Evolutionary conservation across 2,329 filamentous ascomycete genomes (phyloP), one percentile per base, ranked within the genome.

Genomic region (Bipolaris cookei): DNA sequence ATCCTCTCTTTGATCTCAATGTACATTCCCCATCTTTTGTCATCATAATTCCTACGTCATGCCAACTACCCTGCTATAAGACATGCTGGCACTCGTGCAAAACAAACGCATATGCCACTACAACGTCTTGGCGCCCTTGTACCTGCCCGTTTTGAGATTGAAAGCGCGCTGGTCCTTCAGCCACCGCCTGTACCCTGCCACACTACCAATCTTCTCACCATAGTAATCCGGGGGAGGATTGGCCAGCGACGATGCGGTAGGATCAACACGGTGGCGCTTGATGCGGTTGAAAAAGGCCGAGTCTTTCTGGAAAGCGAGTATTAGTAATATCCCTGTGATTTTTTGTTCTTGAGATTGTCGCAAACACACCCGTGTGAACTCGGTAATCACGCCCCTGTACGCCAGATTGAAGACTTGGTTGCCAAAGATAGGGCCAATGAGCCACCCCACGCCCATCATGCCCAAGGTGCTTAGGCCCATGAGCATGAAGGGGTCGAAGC

Each of bases 221-320:
- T 99, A 99, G 79, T 97, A 99, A 76, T 99, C 95, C 41, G 94
- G 93, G 1, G 97, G 91, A 16, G 95, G 95, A 80, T 98, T 98
- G 50, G 91, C 86, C 67, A 95, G 88, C 38, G 91, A 96, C 61
- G 92, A 96, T 51, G 90, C 89, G 14, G 88, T 90, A 3, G 95
- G 94, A 76, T 99, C 94, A 60, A 96, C 94, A 23, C 95, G 88
- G 80, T 95, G 90, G 78, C 89, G 91, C 83, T 93, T 95, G 79
- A 99, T 91, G 65, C 94, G 86, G 59, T 88, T 86, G 78, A 94
- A 97, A 81, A 99, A 97, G 76, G 94, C 89, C 70, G 88, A 91
- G 80, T 99, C 95, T 85, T 97, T 98, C 84, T 91, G 20, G 91
- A 47, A 30, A 91, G 18, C 8, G 25, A 6, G 13, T n/a, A 18